Evolutionary conservation across 2,329 filamentous ascomycete genomes (phyloP).

Genomic region (Aspergillus sp.): DNA sequence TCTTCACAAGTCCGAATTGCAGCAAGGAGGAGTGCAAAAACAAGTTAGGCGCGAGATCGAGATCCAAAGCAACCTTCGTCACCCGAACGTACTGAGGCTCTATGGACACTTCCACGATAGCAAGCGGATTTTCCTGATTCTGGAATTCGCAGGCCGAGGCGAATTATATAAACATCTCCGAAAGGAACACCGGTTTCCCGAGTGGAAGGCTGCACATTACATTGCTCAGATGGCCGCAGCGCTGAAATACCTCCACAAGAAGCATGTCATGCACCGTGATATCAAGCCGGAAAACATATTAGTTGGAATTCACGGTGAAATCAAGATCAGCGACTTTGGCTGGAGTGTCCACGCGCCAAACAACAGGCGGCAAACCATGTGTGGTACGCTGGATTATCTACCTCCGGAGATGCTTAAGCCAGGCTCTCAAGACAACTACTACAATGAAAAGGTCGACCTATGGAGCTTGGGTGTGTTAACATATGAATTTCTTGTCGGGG

Average conservation of each 20-base stretch:
- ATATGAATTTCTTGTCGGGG: constrained; percentile 92
- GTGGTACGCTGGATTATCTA: constrained; percentile 93
- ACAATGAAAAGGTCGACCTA: constrained; percentile 90
- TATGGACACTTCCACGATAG: constrained; percentile 86
- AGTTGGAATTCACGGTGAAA: constrained; percentile 91
- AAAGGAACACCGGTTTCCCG: constrained; percentile 70
- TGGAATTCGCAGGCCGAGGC: constrained; percentile 79
- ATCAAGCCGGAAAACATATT: constrained; percentile 98
- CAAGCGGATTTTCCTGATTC: constrained; percentile 79
- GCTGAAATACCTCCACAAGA: constrained; percentile 84
- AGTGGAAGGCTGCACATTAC: constrained; percentile 81
- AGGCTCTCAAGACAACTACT: constrained; percentile 74
- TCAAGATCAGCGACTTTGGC: constrained; percentile 97
- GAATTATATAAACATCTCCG: constrained; percentile 84
- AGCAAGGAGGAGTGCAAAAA: constrained; percentile 75
- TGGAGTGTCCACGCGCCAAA: constrained; percentile 98
- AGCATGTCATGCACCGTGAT: constrained; percentile 94
- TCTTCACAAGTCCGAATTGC: constrained; percentile 74
- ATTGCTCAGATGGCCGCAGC: constrained; percentile 88
- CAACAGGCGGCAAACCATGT: constrained; percentile 88
- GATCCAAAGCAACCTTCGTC: constrained; percentile 79
- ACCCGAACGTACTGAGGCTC: constrained; percentile 76
- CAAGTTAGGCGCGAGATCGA: constrained; percentile 83
- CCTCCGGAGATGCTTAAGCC: constrained; percentile 95
- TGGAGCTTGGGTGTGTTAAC: constrained; percentile 94